These are phyloP conservation scores for Colletotrichum tanaceti DNA, from an alignment of 2,329 filamentous ascomycete species.

Conservation along the genomic window DNA sequence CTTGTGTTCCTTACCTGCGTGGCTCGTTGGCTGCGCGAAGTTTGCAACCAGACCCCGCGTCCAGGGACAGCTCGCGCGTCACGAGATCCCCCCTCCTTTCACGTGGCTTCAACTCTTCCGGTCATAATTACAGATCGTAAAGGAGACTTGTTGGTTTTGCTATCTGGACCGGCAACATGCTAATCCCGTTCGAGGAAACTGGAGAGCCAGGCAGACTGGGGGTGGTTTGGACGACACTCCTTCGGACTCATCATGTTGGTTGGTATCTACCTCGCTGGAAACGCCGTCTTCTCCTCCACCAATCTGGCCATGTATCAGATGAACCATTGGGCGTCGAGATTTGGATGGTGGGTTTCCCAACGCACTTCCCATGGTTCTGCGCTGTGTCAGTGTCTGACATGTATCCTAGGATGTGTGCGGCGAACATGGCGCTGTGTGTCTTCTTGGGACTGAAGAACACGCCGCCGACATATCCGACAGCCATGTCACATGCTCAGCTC, in stretches of 20 bases:
- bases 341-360: slow-evolving; percentile 42
- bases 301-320: slow-evolving; percentile 6
- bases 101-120: neutral
- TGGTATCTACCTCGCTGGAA: neutral
- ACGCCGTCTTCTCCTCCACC: slow-evolving; percentile 10
- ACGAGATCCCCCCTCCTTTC: no score
- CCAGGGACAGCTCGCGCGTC: neutral
- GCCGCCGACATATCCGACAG: slow-evolving; percentile 54
- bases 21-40: slow-evolving; percentile 7
- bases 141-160: neutral
- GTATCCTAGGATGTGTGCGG: slow-evolving; percentile 56
- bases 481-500: slow-evolving; percentile 58
- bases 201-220: slow-evolving; percentile 8
- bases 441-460: slow-evolving; percentile 62
- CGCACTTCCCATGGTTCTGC: neutral
- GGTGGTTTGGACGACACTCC: slow-evolving; percentile 19
- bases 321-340: slow-evolving; percentile 41
- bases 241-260: neutral
- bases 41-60: neutral
- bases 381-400: slow-evolving; percentile 30
- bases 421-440: slow-evolving; percentile 55
- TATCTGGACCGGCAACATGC: neutral
- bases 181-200: neutral
- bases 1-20: neutral
- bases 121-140: slow-evolving; percentile 13